phyloP scores from a whole-genome alignment of 805 yeast genomes.

The Kuraishia ogatae region DNA sequence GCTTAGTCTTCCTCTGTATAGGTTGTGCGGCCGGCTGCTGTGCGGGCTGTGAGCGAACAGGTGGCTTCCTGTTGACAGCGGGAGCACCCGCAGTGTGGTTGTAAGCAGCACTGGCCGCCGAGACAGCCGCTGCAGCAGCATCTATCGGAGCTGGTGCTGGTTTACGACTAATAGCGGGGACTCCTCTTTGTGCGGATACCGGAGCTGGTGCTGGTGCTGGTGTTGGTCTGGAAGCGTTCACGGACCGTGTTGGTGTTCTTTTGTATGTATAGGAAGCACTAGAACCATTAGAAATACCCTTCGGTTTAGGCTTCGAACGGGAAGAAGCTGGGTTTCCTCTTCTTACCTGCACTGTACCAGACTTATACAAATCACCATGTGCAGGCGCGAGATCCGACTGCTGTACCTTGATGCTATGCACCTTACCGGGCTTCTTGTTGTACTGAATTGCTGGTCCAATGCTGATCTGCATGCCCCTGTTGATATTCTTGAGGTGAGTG shows the following conservation, averaged over 20 bases:
- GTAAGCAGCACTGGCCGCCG: conserved; percentile 13
- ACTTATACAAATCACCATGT: conserved; percentile 72
- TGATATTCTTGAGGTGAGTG: conserved; percentile 59
- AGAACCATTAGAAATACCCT: conserved; percentile 24
- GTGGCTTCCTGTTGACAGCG: conserved; percentile 10
- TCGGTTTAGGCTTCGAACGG: conserved; percentile 68
- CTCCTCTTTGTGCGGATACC: conserved; percentile 11
- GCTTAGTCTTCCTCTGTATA: conserved; percentile 8
- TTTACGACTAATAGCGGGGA: conserved; percentile 18
- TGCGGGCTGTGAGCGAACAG: conserved; percentile 3
- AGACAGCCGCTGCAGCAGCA: conserved; percentile 9
- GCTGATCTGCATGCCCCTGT: conserved; percentile 48
- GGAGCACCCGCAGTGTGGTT: not conserved
- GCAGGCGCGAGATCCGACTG: conserved; percentile 55
- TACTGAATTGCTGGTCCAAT: conserved; percentile 71
- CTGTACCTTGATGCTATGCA: conserved; percentile 64
- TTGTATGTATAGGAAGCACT: conserved; percentile 1
- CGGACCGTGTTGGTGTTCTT: conserved; percentile 13
- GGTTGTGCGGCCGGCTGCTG: conserved; percentile 2
- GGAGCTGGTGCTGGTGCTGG: conserved; percentile 22
- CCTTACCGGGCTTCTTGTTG: conserved; percentile 83
- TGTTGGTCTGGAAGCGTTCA: conserved; percentile 15
- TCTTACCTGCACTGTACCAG: conserved; percentile 76
- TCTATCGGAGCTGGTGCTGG: conserved; percentile 14
- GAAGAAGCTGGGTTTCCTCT: conserved; percentile 73